A percentile compares a stretch with the other conserved stretches of the same genome.
Conservation (phyloP, 805 yeast species). For the Starmera amethionina region DNA sequence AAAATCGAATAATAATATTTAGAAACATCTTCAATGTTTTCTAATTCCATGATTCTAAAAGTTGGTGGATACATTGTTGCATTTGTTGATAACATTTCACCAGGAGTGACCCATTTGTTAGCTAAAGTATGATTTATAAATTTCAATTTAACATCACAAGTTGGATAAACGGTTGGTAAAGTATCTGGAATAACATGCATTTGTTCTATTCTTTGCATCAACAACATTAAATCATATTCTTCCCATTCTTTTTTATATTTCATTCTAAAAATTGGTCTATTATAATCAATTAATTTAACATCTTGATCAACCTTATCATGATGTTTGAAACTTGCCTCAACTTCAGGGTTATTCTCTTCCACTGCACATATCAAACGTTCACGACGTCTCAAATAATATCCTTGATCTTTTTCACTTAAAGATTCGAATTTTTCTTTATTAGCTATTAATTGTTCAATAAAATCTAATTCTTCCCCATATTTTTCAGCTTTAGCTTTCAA, state of each 20-base stretch:
- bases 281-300: constrained; percentile 46
- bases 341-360: constrained; percentile 63
- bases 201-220: constrained; percentile 89
- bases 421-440: no score
- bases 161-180: constrained; percentile 77
- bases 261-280: constrained; percentile 73
- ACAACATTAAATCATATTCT: constrained; percentile 54
- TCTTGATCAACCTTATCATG: constrained; percentile 26
- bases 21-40: constrained; percentile 20
- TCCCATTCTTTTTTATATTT: constrained; percentile 67
- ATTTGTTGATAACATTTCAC: constrained; percentile 59
- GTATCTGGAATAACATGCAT: constrained; percentile 88
- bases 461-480: no score
- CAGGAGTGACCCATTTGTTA: constrained; percentile 71
- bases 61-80: constrained; percentile 73
- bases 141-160: constrained; percentile 62
- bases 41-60: constrained; percentile 67
- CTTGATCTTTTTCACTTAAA: no score
- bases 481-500: no score
- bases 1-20: constrained; percentile 62
- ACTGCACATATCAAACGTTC: no score
- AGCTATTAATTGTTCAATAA: no score
- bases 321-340: constrained; percentile 52
- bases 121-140: constrained; percentile 63
- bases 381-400: no score